Evolutionary conservation across 1,284 basidiomycete genomes (phyloP).

Genomic region (Leccinum angustisporum): DNA sequence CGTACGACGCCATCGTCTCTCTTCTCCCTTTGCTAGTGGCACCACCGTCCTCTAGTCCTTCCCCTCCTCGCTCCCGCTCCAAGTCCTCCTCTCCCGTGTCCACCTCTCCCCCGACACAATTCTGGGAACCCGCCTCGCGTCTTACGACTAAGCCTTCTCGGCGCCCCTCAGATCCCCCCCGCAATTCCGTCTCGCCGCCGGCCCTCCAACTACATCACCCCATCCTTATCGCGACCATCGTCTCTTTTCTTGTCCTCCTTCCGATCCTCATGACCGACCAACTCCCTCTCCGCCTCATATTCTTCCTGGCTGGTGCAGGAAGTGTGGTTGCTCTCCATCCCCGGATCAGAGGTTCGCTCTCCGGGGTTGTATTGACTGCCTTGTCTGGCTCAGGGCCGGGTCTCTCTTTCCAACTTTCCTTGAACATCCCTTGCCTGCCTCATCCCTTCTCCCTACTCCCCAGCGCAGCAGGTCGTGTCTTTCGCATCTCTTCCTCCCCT

Average conservation of each 20-base stretch:
- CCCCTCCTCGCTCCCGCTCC: background rate
- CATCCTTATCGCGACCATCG: conserved; percentile 41
- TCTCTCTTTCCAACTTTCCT: conserved; percentile 18
- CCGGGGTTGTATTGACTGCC: background rate
- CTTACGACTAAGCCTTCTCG: background rate
- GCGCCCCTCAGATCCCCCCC: too few relatives aligned
- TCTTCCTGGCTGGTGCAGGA: conserved; percentile 53
- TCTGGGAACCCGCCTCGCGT: background rate
- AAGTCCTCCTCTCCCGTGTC: background rate
- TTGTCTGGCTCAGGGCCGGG: conserved; percentile 18
- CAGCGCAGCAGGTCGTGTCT: background rate
- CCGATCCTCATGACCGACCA: conserved; percentile 44
- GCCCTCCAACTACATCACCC: conserved; percentile 34
- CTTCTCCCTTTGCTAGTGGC: conserved; percentile 1
- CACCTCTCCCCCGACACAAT: background rate
- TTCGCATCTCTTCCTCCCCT: background rate
- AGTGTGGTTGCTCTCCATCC: conserved; percentile 40
- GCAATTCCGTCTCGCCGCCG: too few relatives aligned
- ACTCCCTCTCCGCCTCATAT: conserved; percentile 59
- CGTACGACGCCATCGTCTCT: conserved; percentile 35
- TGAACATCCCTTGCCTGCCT: conserved; percentile 8
- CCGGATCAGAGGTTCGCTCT: background rate
- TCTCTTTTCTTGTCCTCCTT: conserved; percentile 48
- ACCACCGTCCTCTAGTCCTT: background rate
- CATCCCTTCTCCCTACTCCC: background rate